Conservation (phyloP, 495 filamentous ascomycete species). For the Hypoxylon crocopeplum region DNA sequence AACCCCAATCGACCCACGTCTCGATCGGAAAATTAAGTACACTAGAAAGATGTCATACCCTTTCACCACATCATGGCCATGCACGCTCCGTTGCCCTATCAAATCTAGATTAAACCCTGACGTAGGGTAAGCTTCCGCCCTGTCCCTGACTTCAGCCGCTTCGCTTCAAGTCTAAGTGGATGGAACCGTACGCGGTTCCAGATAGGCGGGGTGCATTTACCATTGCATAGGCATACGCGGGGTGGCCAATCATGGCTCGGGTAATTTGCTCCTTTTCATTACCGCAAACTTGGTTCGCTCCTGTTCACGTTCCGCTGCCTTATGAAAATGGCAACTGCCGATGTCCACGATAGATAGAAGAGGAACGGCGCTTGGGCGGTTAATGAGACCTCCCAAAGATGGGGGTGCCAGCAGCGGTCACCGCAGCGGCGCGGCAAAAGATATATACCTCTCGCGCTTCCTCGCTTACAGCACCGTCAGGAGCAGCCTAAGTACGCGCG, state of each 20-base stretch:
- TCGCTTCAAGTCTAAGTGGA: constrained; percentile 29
- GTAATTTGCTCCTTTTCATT: constrained; percentile 31
- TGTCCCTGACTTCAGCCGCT: constrained; percentile 40
- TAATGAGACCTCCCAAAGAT: constrained; percentile 21
- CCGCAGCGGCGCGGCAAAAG: too few relatives aligned
- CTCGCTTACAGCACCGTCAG: too few relatives aligned
- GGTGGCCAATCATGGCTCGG: constrained; percentile 28
- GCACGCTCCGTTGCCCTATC: constrained; percentile 17
- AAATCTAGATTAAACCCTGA: constrained; percentile 14
- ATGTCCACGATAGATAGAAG: constrained; percentile 14
- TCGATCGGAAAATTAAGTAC: constrained; percentile 1
- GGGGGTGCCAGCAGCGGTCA: too few relatives aligned
- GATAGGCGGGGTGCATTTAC: constrained; percentile 41
- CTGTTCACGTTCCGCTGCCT: constrained; percentile 15
- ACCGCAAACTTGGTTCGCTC: constrained; percentile 28
- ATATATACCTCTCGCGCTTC: too few relatives aligned
- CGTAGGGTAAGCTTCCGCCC: constrained; percentile 21
- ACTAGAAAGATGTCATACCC: neutral
- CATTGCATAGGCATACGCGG: constrained; percentile 28
- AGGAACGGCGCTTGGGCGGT: constrained; percentile 12
- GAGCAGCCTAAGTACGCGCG: too few relatives aligned
- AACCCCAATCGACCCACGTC: constrained; percentile 18
- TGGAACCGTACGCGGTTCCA: constrained; percentile 26
- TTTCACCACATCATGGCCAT: constrained; percentile 6
- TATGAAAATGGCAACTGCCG: constrained; percentile 28